A percentile compares a stretch with the other conserved stretches of the same genome.
Evolutionary conservation across 306 rosid genomes (phyloP).

Genomic region (Luffa acutangula): DNA sequence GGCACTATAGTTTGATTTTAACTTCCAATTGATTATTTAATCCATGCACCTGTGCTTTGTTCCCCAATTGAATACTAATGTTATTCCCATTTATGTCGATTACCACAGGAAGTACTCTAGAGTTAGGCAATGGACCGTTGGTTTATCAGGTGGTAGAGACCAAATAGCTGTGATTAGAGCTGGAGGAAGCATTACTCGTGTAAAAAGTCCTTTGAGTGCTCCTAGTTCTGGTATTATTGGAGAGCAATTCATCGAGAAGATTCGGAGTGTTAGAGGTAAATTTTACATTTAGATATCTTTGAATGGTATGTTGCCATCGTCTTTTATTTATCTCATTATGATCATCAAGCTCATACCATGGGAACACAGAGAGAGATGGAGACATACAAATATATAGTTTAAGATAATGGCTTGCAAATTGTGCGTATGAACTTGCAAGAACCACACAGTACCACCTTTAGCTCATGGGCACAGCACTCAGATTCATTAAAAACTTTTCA

Average conservation of each 20-base stretch:
- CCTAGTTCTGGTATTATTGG: conserved; percentile 59
- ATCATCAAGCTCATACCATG: background rate
- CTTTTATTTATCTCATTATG: background rate
- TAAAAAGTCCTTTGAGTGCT: conserved; percentile 36
- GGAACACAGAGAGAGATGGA: background rate
- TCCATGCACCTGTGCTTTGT: background rate
- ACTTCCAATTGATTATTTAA: background rate
- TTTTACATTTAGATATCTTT: conserved; percentile 9
- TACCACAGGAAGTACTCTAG: conserved; percentile 61
- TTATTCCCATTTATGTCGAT: background rate
- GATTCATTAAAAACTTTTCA: background rate
- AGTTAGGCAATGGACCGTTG: conserved; percentile 74
- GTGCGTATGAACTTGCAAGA: background rate
- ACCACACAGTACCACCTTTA: background rate
- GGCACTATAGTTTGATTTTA: background rate
- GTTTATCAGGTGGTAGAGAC: conserved; percentile 71
- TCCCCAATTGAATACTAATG: background rate
- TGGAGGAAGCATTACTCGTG: conserved; percentile 78
- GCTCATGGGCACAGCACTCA: background rate
- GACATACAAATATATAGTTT: background rate
- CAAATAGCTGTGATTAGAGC: conserved; percentile 89
- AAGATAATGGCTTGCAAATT: background rate
- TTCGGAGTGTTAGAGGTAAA: conserved; percentile 76
- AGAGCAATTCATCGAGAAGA: conserved; percentile 88
- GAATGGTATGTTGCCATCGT: background rate